phyloP scores from a whole-genome alignment of 2,329 filamentous ascomycete genomes.

The Penicillium sp. region DNA sequence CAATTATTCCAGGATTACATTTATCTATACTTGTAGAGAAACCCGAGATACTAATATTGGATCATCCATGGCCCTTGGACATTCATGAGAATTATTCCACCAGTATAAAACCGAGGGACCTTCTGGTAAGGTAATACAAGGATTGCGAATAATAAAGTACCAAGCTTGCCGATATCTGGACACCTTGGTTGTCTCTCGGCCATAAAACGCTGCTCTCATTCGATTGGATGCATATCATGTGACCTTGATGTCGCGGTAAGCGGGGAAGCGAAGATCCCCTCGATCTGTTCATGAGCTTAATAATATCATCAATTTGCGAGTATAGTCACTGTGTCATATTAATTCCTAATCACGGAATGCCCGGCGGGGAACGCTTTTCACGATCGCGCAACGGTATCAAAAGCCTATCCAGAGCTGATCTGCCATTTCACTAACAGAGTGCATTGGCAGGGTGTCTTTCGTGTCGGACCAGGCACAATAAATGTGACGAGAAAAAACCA shows the following conservation, averaged over 20 bases:
- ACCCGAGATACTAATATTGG: no score
- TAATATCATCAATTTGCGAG: not conserved
- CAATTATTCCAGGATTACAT: no score
- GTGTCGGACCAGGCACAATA: constrained; percentile 23
- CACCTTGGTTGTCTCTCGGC: not conserved
- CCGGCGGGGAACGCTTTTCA: constrained; percentile 13
- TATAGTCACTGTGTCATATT: not conserved
- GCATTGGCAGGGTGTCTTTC: constrained; percentile 17
- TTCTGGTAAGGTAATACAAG: no score
- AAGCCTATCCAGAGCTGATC: not conserved
- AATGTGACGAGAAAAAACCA: constrained; percentile 22
- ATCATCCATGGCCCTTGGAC: no score
- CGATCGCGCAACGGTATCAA: constrained; percentile 22
- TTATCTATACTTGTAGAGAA: no score
- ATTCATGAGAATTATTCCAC: no score
- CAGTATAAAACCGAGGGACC: no score
- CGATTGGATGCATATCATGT: constrained; percentile 15
- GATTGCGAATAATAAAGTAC: not conserved
- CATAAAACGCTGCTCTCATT: not conserved
- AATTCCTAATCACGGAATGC: constrained; percentile 9
- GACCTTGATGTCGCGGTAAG: constrained; percentile 13
- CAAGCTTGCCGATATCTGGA: not conserved
- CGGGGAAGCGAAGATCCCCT: constrained; percentile 11
- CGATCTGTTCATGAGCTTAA: not conserved
- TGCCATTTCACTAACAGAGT: not conserved